Percentiles rank a stretch among this genome's conserved stretches.
Evolutionary conservation across 305 asterid species (phyloP).

Genomic region (Stenogyne calaminthoides): DNA sequence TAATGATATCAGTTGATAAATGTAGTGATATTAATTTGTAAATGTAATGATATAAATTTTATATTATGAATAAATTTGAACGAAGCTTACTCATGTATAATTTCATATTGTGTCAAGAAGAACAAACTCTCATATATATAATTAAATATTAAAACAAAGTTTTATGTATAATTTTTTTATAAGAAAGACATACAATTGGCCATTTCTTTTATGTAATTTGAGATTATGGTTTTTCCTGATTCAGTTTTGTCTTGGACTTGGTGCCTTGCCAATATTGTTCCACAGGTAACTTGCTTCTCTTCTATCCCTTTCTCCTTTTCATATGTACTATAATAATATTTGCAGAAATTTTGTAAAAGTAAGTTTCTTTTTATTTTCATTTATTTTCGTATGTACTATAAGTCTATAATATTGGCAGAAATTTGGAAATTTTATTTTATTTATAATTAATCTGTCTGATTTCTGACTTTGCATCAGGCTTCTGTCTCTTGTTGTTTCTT

Average conservation of each 20-base stretch:
- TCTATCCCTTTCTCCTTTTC: slow-evolving; percentile 14
- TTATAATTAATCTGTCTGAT: background rate
- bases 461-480: slow-evolving; percentile 15
- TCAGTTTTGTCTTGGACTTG: slow-evolving; percentile 1
- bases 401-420: too few species aligned
- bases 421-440: background rate
- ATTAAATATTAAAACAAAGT: too few species aligned
- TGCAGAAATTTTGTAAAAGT: background rate
- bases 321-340: background rate
- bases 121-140: too few species aligned
- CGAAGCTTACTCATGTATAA: too few species aligned
- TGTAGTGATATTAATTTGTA: too few species aligned
- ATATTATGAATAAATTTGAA: too few species aligned
- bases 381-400: slow-evolving; percentile 1
- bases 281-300: slow-evolving; percentile 3
- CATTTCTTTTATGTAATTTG: background rate
- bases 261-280: slow-evolving; percentile 24
- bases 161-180: too few species aligned
- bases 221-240: background rate
- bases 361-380: too few species aligned
- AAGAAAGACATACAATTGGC: too few species aligned
- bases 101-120: too few species aligned
- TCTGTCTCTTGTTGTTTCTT: slow-evolving; percentile 27
- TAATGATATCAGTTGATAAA: too few species aligned
- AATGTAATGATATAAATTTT: too few species aligned